These are phyloP conservation scores for Nakataea oryzae DNA, from an alignment of 2,329 filamentous ascomycete genomes.

Conservation along the genomic window DNA sequence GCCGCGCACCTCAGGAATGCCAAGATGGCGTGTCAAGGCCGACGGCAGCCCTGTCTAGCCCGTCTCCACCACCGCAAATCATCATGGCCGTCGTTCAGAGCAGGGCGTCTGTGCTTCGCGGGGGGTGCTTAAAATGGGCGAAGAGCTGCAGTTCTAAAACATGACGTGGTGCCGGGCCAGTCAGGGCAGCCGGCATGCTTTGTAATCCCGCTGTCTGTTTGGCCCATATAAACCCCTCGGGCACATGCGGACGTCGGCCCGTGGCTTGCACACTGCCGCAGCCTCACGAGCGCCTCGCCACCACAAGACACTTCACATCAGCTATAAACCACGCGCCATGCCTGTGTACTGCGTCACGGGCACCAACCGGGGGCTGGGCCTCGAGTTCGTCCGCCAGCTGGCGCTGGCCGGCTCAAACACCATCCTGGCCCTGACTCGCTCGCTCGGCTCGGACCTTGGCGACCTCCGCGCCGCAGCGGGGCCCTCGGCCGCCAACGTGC, in stretches of 20 bases:
- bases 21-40: neutral
- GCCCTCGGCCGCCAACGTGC: conserved; percentile 10
- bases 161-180: neutral
- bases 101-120: neutral
- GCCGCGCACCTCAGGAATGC: neutral
- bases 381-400: conserved; percentile 20
- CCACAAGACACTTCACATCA: neutral
- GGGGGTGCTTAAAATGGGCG: too few species aligned
- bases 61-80: neutral
- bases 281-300: neutral
- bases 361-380: conserved; percentile 19
- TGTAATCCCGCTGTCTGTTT: neutral
- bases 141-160: neutral
- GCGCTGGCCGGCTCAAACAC: conserved; percentile 13
- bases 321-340: conserved; percentile 10
- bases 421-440: conserved; percentile 16
- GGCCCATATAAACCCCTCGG: neutral
- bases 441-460: conserved; percentile 13
- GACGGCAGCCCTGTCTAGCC: neutral
- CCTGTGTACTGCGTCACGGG: conserved; percentile 20
- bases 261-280: neutral
- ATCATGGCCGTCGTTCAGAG: neutral
- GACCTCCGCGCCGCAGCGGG: conserved; percentile 12
- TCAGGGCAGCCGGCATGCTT: neutral
- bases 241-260: neutral